Evolutionary conservation across 768 basidiomycete genomes (phyloP).

Genomic region (Boletus coccyginus): DNA sequence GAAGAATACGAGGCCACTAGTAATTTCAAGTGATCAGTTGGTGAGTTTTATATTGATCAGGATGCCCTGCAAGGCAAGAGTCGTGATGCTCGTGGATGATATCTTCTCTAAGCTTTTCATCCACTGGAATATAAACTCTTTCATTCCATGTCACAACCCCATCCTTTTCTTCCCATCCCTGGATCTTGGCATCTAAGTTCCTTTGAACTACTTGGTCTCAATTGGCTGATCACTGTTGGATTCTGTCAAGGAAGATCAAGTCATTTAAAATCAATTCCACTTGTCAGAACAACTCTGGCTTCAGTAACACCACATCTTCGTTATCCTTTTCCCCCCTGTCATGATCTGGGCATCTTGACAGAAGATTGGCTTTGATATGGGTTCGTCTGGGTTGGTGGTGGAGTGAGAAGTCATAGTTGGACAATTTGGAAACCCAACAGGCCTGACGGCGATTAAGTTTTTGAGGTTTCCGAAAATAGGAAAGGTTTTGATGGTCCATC

Average conservation of each 20-base stretch:
- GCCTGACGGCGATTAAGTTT: conserved; percentile 43
- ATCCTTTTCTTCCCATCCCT: background rate
- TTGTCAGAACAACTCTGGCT: conserved; percentile 7
- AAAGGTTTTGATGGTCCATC: conserved; percentile 37
- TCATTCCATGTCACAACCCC: conserved; percentile 3
- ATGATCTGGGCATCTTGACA: conserved; percentile 27
- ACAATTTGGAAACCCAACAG: conserved; percentile 37
- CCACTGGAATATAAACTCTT: conserved; percentile 21
- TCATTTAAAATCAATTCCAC: background rate
- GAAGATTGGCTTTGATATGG: conserved; percentile 25
- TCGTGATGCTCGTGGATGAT: conserved; percentile 26
- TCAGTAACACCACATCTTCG: conserved; percentile 8
- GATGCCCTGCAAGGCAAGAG: conserved; percentile 26
- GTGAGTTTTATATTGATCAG: conserved; percentile 22
- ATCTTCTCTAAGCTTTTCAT: conserved; percentile 12
- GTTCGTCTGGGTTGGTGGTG: conserved; percentile 30
- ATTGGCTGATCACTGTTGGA: background rate
- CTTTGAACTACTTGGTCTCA: background rate
- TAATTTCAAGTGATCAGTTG: conserved; percentile 18
- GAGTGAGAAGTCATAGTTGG: conserved; percentile 31
- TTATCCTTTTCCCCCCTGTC: conserved; percentile 19
- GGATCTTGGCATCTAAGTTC: too few relatives aligned
- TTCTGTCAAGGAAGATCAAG: background rate
- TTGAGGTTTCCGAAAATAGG: conserved; percentile 39
- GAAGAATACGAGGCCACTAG: too few relatives aligned